A percentile compares a stretch with the other conserved stretches of the same genome.
phyloP scores from a whole-genome alignment of 176 grass and related monocot genomes.

The Hsuehochloa calcarea region DNA sequence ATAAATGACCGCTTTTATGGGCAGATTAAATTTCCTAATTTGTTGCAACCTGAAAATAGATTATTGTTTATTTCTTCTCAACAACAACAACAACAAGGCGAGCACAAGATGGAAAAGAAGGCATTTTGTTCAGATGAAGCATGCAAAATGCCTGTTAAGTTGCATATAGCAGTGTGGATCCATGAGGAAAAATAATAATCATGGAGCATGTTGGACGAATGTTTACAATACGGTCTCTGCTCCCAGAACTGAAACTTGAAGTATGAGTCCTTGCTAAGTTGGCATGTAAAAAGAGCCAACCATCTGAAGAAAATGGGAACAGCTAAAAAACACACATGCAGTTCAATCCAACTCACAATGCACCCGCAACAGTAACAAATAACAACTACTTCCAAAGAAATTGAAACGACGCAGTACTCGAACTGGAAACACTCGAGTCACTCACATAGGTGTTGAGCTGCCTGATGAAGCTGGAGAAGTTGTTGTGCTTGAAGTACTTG shows the following conservation, averaged over 20 bases:
- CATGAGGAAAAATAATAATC: not conserved
- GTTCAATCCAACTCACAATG: not conserved
- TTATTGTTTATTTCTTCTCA: not conserved
- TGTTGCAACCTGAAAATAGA: not conserved
- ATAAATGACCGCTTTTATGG: not conserved
- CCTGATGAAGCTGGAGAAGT: conserved; percentile 94
- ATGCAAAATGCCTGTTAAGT: not conserved
- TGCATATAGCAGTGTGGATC: not conserved
- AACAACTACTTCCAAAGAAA: not conserved
- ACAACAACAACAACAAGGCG: not conserved
- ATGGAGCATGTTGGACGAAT: not conserved
- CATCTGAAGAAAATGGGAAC: not conserved
- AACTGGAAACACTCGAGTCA: not conserved
- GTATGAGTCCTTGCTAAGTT: not conserved
- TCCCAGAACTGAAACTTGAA: not conserved
- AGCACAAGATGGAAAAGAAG: not conserved
- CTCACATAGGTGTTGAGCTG: conserved; percentile 90
- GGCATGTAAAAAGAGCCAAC: not conserved
- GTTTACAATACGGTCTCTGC: not conserved
- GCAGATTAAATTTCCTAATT: not conserved
- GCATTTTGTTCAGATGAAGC: not conserved
- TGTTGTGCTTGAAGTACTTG: conserved; percentile 96
- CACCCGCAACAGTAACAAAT: not conserved
- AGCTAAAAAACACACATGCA: not conserved
- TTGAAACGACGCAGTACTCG: not conserved